These are phyloP conservation scores for Cladosporium cucumerinum DNA, from an alignment of 2,329 filamentous ascomycete species.

Conservation along the genomic window DNA sequence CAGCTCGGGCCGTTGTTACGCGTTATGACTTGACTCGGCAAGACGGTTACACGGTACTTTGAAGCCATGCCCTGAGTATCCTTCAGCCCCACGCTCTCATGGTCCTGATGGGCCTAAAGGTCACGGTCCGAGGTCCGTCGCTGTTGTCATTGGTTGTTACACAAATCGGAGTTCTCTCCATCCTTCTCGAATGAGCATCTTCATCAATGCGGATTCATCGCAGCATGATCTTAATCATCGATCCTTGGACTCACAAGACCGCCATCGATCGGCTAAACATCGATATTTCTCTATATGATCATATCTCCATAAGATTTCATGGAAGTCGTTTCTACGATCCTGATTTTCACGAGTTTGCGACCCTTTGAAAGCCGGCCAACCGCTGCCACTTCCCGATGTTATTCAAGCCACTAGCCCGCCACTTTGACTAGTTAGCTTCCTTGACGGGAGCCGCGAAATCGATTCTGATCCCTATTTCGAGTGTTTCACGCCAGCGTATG, in stretches of 20 bases:
- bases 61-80: background rate
- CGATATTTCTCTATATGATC: background rate
- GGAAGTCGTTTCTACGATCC: background rate
- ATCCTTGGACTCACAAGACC: background rate
- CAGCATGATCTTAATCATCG: background rate
- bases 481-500: background rate
- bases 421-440: slow-evolving; percentile 1
- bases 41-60: background rate
- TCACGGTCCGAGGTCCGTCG: background rate
- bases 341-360: background rate
- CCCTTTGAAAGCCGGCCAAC: background rate
- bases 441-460: background rate
- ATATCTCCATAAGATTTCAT: background rate
- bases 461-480: background rate
- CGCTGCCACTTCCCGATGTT: background rate
- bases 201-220: background rate
- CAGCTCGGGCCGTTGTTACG: background rate
- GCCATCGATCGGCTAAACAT: background rate
- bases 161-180: background rate
- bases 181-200: background rate
- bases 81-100: background rate
- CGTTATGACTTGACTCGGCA: background rate
- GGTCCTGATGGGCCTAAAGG: background rate
- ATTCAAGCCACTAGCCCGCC: background rate
- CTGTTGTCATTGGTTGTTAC: background rate